phyloP scores from a whole-genome alignment of 1,139 yeast genomes.

The Candida neerlandica region DNA sequence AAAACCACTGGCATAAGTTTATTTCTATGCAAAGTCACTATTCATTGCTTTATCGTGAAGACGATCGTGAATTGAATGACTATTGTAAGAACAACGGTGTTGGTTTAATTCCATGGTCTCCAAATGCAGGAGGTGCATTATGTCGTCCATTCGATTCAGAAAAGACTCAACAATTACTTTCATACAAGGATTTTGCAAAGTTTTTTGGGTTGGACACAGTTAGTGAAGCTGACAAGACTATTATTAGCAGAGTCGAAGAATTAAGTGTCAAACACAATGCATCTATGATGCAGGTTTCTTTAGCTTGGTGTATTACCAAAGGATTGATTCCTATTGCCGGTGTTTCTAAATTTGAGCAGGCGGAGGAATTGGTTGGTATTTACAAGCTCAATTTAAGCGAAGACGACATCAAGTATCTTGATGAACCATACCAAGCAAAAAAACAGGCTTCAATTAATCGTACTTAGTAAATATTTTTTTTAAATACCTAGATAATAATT shows the following conservation, averaged over 20 bases:
- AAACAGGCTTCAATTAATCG: conserved; percentile 56
- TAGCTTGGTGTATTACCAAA: conserved; percentile 57
- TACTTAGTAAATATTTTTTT: conserved; percentile 59
- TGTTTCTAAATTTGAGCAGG: conserved; percentile 30
- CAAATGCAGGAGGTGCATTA: conserved; percentile 49
- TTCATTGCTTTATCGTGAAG: conserved; percentile 58
- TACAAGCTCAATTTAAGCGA: too few relatives aligned
- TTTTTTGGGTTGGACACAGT: not conserved
- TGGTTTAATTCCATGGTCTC: conserved; percentile 56
- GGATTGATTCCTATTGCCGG: conserved; percentile 64
- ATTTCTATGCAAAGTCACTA: conserved; percentile 61
- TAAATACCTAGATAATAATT: too few relatives aligned
- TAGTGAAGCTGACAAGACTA: conserved; percentile 30
- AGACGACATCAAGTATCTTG: too few relatives aligned
- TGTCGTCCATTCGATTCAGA: conserved; percentile 29
- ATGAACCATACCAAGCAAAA: too few relatives aligned
- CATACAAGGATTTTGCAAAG: conserved; percentile 11
- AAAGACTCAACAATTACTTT: conserved; percentile 11
- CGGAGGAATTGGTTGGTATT: too few relatives aligned
- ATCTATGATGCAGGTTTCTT: conserved; percentile 56
- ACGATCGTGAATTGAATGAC: conserved; percentile 61
- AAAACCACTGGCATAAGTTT: conserved; percentile 55
- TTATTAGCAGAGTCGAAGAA: conserved; percentile 54
- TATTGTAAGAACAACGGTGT: conserved; percentile 44
- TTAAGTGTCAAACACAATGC: conserved; percentile 45